phyloP scores from a whole-genome alignment of 495 filamentous ascomycete species.

The Sordaria brevicollis region DNA sequence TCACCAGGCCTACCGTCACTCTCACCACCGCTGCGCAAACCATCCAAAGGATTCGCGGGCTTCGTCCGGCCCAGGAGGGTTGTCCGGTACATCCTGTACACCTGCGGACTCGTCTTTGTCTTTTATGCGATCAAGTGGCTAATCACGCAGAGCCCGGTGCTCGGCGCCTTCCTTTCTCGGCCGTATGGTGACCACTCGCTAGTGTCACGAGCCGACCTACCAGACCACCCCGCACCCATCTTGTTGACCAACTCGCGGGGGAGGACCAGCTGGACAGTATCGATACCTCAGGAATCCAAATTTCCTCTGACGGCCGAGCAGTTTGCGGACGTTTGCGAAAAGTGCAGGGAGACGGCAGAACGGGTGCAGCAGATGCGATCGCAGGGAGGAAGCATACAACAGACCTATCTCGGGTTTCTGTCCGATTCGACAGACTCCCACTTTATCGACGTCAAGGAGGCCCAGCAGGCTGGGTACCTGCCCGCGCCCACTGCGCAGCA shows the following conservation, averaged over 20 bases:
- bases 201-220: constrained; percentile 39
- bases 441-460: constrained; percentile 59
- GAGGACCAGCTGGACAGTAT: constrained; percentile 56
- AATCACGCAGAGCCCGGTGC: constrained; percentile 12
- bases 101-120: constrained; percentile 26
- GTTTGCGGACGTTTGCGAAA: constrained; percentile 50
- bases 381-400: constrained; percentile 24
- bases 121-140: constrained; percentile 21
- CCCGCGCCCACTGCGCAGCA: constrained; percentile 20
- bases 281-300: constrained; percentile 45
- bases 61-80: constrained; percentile 35
- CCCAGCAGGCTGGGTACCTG: constrained; percentile 46
- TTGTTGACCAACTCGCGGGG: constrained; percentile 46
- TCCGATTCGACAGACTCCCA: constrained; percentile 46
- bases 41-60: constrained; percentile 19
- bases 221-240: constrained; percentile 48
- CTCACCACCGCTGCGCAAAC: constrained; percentile 49
- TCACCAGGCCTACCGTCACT: constrained; percentile 56
- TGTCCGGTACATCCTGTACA: constrained; percentile 34
- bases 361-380: constrained; percentile 38
- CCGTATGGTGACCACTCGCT: constrained; percentile 34
- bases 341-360: constrained; percentile 43
- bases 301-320: constrained; percentile 51
- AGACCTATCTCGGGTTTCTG: constrained; percentile 41
- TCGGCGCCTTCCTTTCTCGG: constrained; percentile 16